Percentiles rank a stretch among this genome's conserved stretches.
phyloP scores from a whole-genome alignment of 108 stramenopile species.

The Conticribra guillardii region DNA sequence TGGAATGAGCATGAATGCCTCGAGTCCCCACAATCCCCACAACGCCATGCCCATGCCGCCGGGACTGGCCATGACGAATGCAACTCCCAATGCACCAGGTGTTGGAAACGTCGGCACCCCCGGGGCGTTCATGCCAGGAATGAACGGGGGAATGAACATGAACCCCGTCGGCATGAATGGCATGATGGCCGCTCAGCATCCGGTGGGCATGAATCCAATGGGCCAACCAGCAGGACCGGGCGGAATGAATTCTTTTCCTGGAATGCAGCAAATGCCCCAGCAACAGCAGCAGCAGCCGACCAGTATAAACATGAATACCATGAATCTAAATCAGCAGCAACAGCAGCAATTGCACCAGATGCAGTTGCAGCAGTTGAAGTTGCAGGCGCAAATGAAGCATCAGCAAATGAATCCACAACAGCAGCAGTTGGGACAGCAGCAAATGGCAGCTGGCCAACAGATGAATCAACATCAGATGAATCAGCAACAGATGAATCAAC shows the following conservation, averaged over 20 bases:
- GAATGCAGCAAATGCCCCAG: not conserved
- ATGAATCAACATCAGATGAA: not conserved
- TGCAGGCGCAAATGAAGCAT: not conserved
- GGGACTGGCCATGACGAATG: not conserved
- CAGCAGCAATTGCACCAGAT: not conserved
- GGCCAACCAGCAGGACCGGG: not conserved
- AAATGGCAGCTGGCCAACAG: too few relatives aligned
- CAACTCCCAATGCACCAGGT: not conserved
- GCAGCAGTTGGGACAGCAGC: not conserved
- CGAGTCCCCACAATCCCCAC: not conserved
- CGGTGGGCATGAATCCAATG: not conserved
- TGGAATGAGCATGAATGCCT: too few relatives aligned
- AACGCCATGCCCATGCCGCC: not conserved
- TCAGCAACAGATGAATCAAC: not conserved
- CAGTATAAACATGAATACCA: not conserved
- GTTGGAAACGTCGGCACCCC: too few relatives aligned
- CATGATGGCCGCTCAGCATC: not conserved
- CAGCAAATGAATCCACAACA: not conserved
- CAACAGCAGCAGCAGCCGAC: not conserved
- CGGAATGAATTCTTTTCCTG: not conserved
- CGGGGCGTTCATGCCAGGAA: not conserved
- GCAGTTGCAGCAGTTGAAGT: not conserved
- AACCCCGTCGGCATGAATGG: not conserved
- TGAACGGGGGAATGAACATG: not conserved
- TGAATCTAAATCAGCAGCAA: not conserved